A percentile compares a stretch with the other conserved stretches of the same genome.
phyloP scores from a whole-genome alignment of 352 stramenopile genomes.

The Phytophthora sojae region DNA sequence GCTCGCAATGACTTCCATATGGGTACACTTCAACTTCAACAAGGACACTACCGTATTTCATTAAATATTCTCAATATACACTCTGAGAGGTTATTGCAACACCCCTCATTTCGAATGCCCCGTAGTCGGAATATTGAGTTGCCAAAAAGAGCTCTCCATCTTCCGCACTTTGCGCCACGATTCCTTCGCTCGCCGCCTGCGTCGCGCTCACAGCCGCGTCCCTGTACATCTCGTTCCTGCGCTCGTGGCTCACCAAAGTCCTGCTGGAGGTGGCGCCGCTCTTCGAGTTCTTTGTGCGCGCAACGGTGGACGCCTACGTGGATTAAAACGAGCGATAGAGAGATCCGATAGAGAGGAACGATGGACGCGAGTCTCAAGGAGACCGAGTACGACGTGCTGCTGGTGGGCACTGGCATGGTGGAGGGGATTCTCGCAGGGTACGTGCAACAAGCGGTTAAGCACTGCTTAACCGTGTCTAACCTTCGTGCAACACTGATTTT shows the following conservation, averaged over 20 bases:
- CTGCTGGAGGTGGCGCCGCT: slow-evolving; percentile 34
- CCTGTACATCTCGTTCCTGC: slow-evolving; percentile 46
- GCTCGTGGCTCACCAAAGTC: slow-evolving; percentile 32
- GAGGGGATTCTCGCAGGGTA: slow-evolving; percentile 83
- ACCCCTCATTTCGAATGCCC: not conserved
- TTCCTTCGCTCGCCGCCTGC: slow-evolving; percentile 28
- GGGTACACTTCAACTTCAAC: not conserved
- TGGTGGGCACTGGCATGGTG: slow-evolving; percentile 84
- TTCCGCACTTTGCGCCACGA: slow-evolving; percentile 14
- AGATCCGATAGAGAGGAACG: not conserved
- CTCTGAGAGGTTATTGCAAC: not conserved
- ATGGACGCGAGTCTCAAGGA: slow-evolving; percentile 72
- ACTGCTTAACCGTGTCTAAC: not conserved
- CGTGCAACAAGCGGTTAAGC: not conserved
- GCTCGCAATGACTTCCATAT: not conserved
- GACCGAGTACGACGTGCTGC: slow-evolving; percentile 74
- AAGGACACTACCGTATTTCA: not conserved
- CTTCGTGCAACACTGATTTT: not conserved
- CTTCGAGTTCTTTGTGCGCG: slow-evolving; percentile 37
- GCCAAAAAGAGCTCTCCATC: not conserved
- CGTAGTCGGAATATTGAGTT: not conserved
- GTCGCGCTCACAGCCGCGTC: slow-evolving; percentile 35
- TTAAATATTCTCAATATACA: not conserved
- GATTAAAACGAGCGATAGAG: slow-evolving; percentile 4
- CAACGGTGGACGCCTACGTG: slow-evolving; percentile 29